These are phyloP conservation scores for Jatropha podagrica DNA, from an alignment of 441 rosid species.

Conservation along the genomic window DNA sequence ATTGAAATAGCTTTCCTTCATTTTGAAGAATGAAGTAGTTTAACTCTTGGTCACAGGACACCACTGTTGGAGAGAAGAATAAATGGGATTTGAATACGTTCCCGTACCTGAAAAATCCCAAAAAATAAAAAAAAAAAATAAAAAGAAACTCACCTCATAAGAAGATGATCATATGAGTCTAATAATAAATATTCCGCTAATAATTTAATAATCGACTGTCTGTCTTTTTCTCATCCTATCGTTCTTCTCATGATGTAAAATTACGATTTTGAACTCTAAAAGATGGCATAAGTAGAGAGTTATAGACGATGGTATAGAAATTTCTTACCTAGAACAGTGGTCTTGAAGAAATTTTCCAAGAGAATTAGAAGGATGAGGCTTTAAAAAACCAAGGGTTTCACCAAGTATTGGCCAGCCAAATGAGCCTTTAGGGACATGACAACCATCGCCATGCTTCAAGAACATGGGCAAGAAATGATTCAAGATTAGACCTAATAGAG, in stretches of 20 bases:
- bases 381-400: slow-evolving; percentile 47
- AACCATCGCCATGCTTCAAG: slow-evolving; percentile 23
- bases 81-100: slow-evolving; percentile 57
- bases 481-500: slow-evolving; percentile 27
- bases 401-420: slow-evolving; percentile 64
- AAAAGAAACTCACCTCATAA: too few species aligned
- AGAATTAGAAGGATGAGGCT: slow-evolving; percentile 53
- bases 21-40: slow-evolving; percentile 57
- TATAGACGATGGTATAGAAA: neutral
- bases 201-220: too few species aligned
- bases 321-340: slow-evolving; percentile 43
- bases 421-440: slow-evolving; percentile 37
- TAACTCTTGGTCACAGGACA: slow-evolving; percentile 53
- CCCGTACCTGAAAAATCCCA: slow-evolving; percentile 41
- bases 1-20: slow-evolving; percentile 55
- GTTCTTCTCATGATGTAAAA: too few species aligned
- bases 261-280: too few species aligned
- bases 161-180: too few species aligned
- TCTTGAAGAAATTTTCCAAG: slow-evolving; percentile 43
- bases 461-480: slow-evolving; percentile 48
- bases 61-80: slow-evolving; percentile 55
- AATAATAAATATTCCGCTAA: too few species aligned
- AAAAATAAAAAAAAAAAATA: neutral
- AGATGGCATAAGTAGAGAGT: too few species aligned
- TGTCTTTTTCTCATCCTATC: too few species aligned